Percentiles rank a stretch among this genome's conserved stretches.
phyloP scores from a whole-genome alignment of 169 alveolate genomes.

The Plasmodium billcollinsi region DNA sequence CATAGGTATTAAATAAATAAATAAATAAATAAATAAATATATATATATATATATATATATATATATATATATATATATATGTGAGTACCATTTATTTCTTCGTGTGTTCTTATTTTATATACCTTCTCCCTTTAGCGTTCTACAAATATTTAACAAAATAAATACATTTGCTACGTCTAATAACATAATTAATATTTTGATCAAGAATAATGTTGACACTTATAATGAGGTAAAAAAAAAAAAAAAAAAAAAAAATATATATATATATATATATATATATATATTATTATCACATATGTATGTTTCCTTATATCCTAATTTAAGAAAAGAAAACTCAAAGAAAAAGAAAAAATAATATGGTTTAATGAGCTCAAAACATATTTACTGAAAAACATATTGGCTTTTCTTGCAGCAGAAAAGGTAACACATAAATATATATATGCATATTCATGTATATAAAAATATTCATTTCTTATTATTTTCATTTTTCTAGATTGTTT shows the following conservation, averaged over 20 bases:
- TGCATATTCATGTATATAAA: background rate
- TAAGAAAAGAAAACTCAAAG: conserved; percentile 7
- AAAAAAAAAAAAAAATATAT: background rate
- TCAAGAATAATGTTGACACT: background rate
- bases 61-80: too few species aligned
- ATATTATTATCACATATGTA: background rate
- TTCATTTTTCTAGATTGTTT: conserved; percentile 19
- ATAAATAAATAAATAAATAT: too few species aligned
- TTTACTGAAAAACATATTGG: conserved; percentile 35
- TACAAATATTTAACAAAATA: conserved; percentile 42
- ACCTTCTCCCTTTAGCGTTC: background rate
- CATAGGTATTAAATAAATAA: background rate
- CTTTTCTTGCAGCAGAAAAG: conserved; percentile 39
- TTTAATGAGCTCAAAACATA: background rate
- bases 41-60: too few species aligned
- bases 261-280: too few species aligned
- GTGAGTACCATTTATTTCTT: too few species aligned
- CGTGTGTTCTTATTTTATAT: too few species aligned
- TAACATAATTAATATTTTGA: conserved; percentile 12
- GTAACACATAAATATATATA: background rate
- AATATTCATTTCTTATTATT: background rate
- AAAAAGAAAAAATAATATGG: conserved; percentile 11
- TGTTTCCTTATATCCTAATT: background rate
- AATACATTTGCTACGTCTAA: conserved; percentile 16
- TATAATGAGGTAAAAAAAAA: conserved; percentile 13